Conservation (phyloP, 1,284 basidiomycete genomes). For the Ceratobasidium papillatum region DNA sequence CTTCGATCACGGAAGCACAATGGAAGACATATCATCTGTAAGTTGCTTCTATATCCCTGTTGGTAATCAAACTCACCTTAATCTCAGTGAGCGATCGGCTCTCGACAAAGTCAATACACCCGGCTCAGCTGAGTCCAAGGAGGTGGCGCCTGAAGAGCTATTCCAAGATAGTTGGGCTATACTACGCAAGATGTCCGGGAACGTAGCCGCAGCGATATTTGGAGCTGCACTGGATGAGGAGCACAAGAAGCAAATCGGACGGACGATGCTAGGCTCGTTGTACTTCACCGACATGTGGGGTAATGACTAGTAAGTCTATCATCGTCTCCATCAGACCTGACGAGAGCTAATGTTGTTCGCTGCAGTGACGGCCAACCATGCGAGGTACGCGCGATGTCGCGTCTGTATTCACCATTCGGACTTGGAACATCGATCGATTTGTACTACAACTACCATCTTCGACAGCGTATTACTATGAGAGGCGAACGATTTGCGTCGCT, state of each 20-base stretch:
- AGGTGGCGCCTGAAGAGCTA: not conserved
- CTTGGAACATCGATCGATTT: conserved; percentile 34
- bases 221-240: conserved; percentile 18
- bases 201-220: conserved; percentile 25
- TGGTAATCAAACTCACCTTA: not conserved
- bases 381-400: conserved; percentile 4
- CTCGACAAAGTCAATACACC: conserved; percentile 24
- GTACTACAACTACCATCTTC: conserved; percentile 15
- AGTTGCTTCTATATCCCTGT: not conserved
- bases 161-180: conserved; percentile 13
- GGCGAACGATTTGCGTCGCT: conserved; percentile 4
- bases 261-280: conserved; percentile 24
- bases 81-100: conserved; percentile 17
- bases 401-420: conserved; percentile 33
- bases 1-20: conserved; percentile 15
- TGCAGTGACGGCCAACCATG: not conserved
- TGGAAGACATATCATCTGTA: conserved; percentile 29
- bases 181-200: conserved; percentile 6
- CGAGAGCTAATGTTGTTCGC: not conserved
- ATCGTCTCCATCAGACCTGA: not conserved
- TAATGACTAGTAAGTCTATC: not conserved
- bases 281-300: conserved; percentile 22
- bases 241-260: conserved; percentile 10
- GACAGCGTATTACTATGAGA: not conserved
- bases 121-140: not conserved